Percentiles rank a stretch among this genome's conserved stretches.
phyloP scores from a whole-genome alignment of 1,284 basidiomycete species.

The Leccinum idahoense region DNA sequence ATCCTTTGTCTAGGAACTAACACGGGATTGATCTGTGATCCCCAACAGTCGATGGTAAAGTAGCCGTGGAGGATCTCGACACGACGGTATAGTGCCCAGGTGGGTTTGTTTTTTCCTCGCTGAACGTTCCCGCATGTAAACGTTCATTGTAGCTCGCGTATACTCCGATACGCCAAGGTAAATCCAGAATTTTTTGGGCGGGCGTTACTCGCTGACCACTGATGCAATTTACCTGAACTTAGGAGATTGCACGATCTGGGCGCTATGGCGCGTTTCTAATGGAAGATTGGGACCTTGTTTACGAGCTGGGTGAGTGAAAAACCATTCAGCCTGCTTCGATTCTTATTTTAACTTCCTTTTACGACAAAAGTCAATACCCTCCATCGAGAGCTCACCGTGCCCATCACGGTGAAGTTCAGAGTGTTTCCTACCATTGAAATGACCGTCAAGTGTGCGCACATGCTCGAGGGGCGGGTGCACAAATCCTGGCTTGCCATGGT shows the following conservation, averaged over 20 bases:
- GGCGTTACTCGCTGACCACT: background rate
- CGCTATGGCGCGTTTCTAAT: constrained; percentile 89
- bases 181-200: constrained; percentile 1
- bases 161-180: constrained; percentile 92
- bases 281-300: constrained; percentile 91
- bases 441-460: constrained; percentile 89
- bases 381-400: constrained; percentile 79
- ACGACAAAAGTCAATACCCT: constrained; percentile 67
- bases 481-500: constrained; percentile 93
- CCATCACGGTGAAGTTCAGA: constrained; percentile 95
- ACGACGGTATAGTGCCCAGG: constrained; percentile 78
- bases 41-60: constrained; percentile 6
- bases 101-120: constrained; percentile 27
- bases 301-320: constrained; percentile 66
- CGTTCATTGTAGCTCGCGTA: constrained; percentile 64
- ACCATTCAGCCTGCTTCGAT: background rate
- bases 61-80: constrained; percentile 92
- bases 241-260: constrained; percentile 88
- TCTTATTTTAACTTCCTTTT: background rate
- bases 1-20: background rate
- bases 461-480: constrained; percentile 96
- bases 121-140: background rate
- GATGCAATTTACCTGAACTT: constrained; percentile 89
- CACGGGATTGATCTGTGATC: background rate
- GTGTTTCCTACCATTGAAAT: constrained; percentile 83